These are phyloP conservation scores for Vitis hybrid DNA, from an alignment of 177 flowering plant species.

Conservation along the genomic window DNA sequence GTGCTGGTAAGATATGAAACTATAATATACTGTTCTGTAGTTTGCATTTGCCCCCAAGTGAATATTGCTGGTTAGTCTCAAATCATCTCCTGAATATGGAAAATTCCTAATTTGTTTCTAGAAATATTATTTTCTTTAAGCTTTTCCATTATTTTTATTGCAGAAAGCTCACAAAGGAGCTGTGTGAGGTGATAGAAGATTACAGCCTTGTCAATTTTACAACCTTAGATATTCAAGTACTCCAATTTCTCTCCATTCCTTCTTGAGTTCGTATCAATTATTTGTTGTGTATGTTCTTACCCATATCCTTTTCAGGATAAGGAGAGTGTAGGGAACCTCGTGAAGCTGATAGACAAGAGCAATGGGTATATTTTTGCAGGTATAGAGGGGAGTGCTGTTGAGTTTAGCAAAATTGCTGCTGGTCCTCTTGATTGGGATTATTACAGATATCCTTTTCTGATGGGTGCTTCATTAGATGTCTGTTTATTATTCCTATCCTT, in stretches of 20 bases:
- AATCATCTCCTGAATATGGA: no score
- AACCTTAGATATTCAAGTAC: slow-evolving; percentile 87
- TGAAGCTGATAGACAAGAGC: slow-evolving; percentile 84
- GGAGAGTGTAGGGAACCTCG: slow-evolving; percentile 86
- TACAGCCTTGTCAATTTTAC: slow-evolving; percentile 74
- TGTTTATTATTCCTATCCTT: not conserved
- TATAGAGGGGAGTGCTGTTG: slow-evolving; percentile 83
- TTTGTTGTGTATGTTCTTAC: not conserved
- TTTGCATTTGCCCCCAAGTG: no score
- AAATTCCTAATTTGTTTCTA: no score
- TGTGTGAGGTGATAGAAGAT: slow-evolving; percentile 81
- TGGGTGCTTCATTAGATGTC: not conserved
- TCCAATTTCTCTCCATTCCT: slow-evolving; percentile 5
- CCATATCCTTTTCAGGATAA: slow-evolving; percentile 59
- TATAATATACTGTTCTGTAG: no score
- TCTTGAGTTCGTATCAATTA: not conserved
- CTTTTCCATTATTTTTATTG: slow-evolving; percentile 7
- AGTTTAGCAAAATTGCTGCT: slow-evolving; percentile 93
- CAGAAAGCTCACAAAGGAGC: slow-evolving; percentile 90
- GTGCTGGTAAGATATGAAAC: no score
- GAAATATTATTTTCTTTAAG: no score
- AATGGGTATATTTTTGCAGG: slow-evolving; percentile 87
- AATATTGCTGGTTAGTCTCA: no score
- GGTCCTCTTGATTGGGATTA: slow-evolving; percentile 92
- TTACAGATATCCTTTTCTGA: slow-evolving; percentile 82